phyloP scores from a whole-genome alignment of 1,284 basidiomycete genomes.

The Fomitopsis palustris region DNA sequence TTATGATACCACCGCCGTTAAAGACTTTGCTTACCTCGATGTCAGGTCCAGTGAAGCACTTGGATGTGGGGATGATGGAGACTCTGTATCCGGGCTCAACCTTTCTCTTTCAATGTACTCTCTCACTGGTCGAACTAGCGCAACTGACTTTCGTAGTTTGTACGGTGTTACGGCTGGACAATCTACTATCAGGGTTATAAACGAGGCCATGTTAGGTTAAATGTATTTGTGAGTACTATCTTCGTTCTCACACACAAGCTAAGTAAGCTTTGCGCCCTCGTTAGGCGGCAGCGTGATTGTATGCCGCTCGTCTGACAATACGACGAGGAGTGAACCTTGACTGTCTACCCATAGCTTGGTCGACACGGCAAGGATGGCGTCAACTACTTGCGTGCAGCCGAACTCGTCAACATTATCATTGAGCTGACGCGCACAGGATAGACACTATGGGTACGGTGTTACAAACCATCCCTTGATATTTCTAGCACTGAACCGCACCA shows the following conservation, averaged over 20 bases:
- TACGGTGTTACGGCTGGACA: neutral
- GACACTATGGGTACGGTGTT: too few relatives aligned
- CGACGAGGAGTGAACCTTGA: too few relatives aligned
- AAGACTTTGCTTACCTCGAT: too few relatives aligned
- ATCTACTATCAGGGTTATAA: neutral
- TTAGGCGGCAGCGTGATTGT: neutral
- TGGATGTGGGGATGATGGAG: neutral
- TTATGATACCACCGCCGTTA: too few relatives aligned
- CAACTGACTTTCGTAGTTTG: neutral
- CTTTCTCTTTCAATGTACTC: neutral
- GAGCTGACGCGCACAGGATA: too few relatives aligned
- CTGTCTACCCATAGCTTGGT: neutral
- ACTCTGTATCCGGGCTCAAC: neutral
- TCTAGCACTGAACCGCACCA: too few relatives aligned
- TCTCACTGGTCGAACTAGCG: neutral
- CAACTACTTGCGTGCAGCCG: neutral
- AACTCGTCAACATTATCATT: neutral
- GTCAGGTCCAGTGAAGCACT: neutral
- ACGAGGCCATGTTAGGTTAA: neutral
- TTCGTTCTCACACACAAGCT: too few relatives aligned
- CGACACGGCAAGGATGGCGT: neutral
- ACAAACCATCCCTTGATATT: too few relatives aligned
- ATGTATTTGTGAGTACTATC: neutral
- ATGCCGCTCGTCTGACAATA: neutral
- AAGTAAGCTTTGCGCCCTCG: too few relatives aligned